These are phyloP conservation scores for Trametes villosa DNA, from an alignment of 768 basidiomycete species.

Conservation along the genomic window DNA sequence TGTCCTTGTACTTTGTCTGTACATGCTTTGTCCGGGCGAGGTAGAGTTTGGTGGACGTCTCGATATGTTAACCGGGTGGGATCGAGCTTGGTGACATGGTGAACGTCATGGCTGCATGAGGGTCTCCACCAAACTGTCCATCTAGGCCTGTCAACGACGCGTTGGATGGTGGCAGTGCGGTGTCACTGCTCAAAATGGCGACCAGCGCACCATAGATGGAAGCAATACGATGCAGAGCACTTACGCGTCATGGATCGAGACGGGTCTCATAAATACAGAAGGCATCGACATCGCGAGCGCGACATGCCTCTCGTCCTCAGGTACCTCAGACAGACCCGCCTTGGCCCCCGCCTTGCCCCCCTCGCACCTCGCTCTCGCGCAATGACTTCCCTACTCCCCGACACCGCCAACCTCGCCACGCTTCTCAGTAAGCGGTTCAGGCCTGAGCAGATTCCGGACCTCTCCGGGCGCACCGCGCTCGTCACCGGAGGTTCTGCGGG, in stretches of 20 bases:
- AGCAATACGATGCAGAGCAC: not conserved
- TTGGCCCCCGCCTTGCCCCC: too few species aligned
- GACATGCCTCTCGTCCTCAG: not conserved
- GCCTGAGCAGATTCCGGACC: slow-evolving; percentile 34
- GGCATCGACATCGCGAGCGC: too few species aligned
- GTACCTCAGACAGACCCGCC: not conserved
- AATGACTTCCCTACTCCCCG: slow-evolving; percentile 30
- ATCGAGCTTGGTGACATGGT: too few species aligned
- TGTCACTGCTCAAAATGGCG: not conserved
- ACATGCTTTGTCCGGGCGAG: too few species aligned
- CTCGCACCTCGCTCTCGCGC: not conserved
- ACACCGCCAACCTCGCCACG: slow-evolving; percentile 32
- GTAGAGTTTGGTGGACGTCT: too few species aligned
- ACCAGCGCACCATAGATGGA: not conserved
- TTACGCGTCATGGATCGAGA: not conserved
- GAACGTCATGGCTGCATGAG: not conserved
- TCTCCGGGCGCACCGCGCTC: slow-evolving; percentile 33
- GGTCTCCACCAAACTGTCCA: not conserved
- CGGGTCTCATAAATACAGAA: not conserved
- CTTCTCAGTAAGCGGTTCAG: slow-evolving; percentile 33
- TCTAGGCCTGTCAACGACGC: too few species aligned
- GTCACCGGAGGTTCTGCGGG: slow-evolving; percentile 35
- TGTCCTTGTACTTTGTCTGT: too few species aligned
- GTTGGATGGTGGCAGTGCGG: slow-evolving; percentile 7
- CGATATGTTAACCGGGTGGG: too few species aligned